These are phyloP conservation scores for Plasmodium knowlesi DNA, from an alignment of 169 alveolate species.

Conservation along the genomic window DNA sequence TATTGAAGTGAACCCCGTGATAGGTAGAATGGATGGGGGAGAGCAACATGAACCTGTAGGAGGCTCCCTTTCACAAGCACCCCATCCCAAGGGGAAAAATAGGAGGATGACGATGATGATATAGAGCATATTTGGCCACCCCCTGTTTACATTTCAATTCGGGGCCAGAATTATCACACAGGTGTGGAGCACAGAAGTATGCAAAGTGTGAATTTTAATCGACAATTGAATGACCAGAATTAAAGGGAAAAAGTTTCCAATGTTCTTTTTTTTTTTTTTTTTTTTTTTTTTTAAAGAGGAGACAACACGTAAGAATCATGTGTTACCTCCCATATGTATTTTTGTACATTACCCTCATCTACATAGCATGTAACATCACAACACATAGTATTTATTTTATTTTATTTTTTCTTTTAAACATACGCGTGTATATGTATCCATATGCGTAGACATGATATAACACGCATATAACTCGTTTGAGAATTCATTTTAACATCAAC, in stretches of 20 bases:
- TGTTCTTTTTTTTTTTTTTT: not conserved
- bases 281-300: not conserved
- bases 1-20: not conserved
- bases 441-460: not conserved
- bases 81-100: not conserved
- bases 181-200: not conserved
- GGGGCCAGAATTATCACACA: not conserved
- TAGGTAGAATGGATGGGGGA: not conserved
- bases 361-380: not conserved
- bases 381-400: not conserved
- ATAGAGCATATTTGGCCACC: not conserved
- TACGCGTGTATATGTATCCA: not conserved
- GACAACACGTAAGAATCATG: not conserved
- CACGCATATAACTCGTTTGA: not conserved
- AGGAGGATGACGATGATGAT: not conserved
- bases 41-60: not conserved
- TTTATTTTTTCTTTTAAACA: not conserved
- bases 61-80: not conserved
- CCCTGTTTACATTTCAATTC: not conserved
- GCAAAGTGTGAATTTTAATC: not conserved
- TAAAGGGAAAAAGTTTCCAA: not conserved
- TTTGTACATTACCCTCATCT: not conserved
- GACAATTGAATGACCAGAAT: not conserved
- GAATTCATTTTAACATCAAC: not conserved
- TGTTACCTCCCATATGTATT: not conserved